These are phyloP conservation scores for Fusarium foetens DNA, from an alignment of 2,329 filamentous ascomycete species.

Conservation along the genomic window DNA sequence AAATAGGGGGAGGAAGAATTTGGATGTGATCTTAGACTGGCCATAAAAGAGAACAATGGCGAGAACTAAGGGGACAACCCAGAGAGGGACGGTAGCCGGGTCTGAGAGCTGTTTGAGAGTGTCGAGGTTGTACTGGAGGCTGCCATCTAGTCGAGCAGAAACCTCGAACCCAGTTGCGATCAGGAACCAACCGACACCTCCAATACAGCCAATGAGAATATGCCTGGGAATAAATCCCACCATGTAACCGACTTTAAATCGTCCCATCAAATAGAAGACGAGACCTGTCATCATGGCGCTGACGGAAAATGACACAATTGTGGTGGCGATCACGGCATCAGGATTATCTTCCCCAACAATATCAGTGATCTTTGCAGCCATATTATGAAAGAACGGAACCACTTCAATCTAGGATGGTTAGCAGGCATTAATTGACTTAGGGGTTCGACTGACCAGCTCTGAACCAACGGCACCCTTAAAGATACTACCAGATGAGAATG, in stretches of 20 bases:
- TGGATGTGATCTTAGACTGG: conserved; percentile 80
- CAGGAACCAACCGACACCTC: conserved; percentile 95
- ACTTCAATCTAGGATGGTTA: conserved; percentile 78
- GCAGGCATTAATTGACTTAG: not conserved
- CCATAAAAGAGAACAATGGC: conserved; percentile 80
- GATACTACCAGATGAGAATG: conserved; percentile 86
- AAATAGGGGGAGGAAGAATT: conserved; percentile 86
- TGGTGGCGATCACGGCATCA: conserved; percentile 90
- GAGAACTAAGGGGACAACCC: conserved; percentile 81
- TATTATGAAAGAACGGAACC: conserved; percentile 98
- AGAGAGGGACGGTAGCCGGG: conserved; percentile 80
- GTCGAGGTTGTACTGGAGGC: conserved; percentile 80
- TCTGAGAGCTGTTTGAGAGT: conserved; percentile 81
- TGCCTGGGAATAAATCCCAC: conserved; percentile 97
- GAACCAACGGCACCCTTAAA: conserved; percentile 94
- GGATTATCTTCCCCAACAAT: conserved; percentile 82
- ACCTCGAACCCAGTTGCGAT: conserved; percentile 93
- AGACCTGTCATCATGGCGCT: conserved; percentile 91
- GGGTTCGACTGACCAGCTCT: conserved; percentile 74
- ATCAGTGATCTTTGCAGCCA: conserved; percentile 88
- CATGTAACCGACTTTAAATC: conserved; percentile 87
- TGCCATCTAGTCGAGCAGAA: conserved; percentile 86
- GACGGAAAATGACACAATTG: conserved; percentile 88
- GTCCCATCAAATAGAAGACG: conserved; percentile 92
- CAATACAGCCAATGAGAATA: conserved; percentile 96